Conservation (phyloP, 2,329 filamentous ascomycete genomes). For the Cladosporium sp. region DNA sequence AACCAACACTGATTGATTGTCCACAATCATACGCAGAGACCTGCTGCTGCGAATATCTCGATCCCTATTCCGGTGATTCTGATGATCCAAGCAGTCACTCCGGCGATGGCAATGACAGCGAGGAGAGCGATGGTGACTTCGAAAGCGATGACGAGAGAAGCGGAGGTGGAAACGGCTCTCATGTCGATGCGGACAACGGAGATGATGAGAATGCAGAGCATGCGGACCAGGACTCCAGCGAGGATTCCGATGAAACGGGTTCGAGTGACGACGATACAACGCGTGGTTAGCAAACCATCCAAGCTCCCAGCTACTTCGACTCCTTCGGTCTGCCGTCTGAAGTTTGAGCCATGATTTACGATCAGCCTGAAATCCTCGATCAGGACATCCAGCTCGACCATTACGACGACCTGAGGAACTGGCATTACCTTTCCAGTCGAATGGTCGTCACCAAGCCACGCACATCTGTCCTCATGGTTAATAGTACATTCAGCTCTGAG, state of each 20-base stretch:
- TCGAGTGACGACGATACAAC: not conserved
- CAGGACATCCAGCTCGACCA: not conserved
- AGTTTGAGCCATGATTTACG: constrained; percentile 22
- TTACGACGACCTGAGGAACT: not conserved
- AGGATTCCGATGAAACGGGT: not conserved
- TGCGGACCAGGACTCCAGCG: not conserved
- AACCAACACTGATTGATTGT: not conserved
- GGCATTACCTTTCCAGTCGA: not conserved
- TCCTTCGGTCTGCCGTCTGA: constrained; percentile 23
- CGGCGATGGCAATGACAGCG: not conserved
- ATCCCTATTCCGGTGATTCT: not conserved
- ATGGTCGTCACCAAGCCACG: not conserved
- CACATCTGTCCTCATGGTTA: not conserved
- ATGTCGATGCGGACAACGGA: not conserved
- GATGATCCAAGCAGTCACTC: not conserved
- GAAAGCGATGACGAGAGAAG: not conserved
- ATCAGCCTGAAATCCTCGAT: not conserved
- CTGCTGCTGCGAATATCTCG: not conserved
- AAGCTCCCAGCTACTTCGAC: not conserved
- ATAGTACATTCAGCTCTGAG: not conserved
- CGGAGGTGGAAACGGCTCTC: not conserved
- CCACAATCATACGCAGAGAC: not conserved
- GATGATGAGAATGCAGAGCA: constrained; percentile 24
- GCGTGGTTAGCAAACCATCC: too few species aligned
- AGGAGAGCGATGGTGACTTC: not conserved